Conservation (phyloP, 2,329 filamentous ascomycete species). For the Emmonsiellopsis sp. region DNA sequence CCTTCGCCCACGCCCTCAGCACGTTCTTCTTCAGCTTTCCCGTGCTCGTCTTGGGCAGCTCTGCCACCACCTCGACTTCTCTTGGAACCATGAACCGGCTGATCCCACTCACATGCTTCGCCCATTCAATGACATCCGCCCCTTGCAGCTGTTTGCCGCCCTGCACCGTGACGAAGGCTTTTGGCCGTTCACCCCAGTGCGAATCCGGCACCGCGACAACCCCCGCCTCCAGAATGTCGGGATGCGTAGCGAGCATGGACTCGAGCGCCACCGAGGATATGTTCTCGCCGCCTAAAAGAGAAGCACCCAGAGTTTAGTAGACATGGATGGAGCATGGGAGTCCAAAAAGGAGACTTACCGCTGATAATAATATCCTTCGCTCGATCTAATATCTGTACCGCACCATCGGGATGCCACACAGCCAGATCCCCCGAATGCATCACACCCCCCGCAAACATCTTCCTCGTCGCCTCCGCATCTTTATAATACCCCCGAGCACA, state of each 20-base stretch:
- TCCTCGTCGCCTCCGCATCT: slow-evolving; percentile 73
- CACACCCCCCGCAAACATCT: slow-evolving; percentile 79
- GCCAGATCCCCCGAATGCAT: slow-evolving; percentile 87
- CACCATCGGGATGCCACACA: slow-evolving; percentile 85
- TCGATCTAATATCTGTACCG: slow-evolving; percentile 83
- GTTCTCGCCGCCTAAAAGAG: slow-evolving; percentile 71
- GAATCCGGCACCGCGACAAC: slow-evolving; percentile 80
- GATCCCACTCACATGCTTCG: slow-evolving; percentile 68
- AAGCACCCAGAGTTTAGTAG: neutral
- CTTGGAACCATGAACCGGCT: slow-evolving; percentile 80
- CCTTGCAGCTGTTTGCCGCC: slow-evolving; percentile 52
- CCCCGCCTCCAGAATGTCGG: slow-evolving; percentile 80
- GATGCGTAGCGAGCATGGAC: slow-evolving; percentile 78
- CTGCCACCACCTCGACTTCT: slow-evolving; percentile 68
- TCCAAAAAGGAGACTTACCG: slow-evolving; percentile 42
- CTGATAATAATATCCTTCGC: slow-evolving; percentile 98
- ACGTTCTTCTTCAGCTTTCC: slow-evolving; percentile 97
- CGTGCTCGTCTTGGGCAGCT: slow-evolving; percentile 93
- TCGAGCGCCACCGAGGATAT: slow-evolving; percentile 92
- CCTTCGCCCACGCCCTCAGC: slow-evolving; percentile 73
- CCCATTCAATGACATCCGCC: slow-evolving; percentile 74
- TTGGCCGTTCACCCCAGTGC: slow-evolving; percentile 93
- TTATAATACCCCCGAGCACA: slow-evolving; percentile 89
- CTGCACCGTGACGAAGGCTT: slow-evolving; percentile 82
- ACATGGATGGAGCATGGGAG: neutral